Percentiles rank a stretch among this genome's conserved stretches.
Conservation (phyloP, 345 rosid species). For the Dipteronia sinensis region DNA sequence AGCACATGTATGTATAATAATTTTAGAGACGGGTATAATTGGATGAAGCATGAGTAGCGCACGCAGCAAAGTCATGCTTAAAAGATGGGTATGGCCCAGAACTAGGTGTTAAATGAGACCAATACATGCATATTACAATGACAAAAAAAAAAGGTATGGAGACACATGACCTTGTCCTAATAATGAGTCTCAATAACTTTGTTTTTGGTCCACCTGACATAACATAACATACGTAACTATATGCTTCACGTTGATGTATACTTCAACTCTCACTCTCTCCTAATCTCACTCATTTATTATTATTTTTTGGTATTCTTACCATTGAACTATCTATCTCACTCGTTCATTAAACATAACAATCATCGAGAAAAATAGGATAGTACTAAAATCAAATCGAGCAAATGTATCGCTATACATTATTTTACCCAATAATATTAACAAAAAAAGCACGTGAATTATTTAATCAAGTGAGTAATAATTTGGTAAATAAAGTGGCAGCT, state of each 20-base stretch:
- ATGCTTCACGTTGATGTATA: too few relatives aligned
- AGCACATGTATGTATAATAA: background rate
- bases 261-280: too few relatives aligned
- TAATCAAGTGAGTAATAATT: too few relatives aligned
- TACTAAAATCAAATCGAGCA: background rate
- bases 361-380: background rate
- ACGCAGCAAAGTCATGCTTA: background rate
- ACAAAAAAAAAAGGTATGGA: constrained; percentile 7
- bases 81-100: constrained; percentile 16
- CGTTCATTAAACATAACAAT: too few relatives aligned
- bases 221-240: too few relatives aligned
- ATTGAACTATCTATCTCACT: too few relatives aligned
- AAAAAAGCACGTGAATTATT: too few relatives aligned
- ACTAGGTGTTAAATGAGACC: background rate
- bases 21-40: constrained; percentile 10
- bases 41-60: background rate
- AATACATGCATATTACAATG: background rate
- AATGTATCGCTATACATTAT: too few relatives aligned
- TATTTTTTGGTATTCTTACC: too few relatives aligned
- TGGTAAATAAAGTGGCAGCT: too few relatives aligned
- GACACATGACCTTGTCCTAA: constrained; percentile 28
- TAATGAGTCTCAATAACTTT: background rate
- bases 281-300: too few relatives aligned
- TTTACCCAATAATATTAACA: too few relatives aligned
- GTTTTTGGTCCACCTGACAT: constrained; percentile 10